phyloP scores from a whole-genome alignment of 306 rosid species.

The Cicer bijugum region DNA sequence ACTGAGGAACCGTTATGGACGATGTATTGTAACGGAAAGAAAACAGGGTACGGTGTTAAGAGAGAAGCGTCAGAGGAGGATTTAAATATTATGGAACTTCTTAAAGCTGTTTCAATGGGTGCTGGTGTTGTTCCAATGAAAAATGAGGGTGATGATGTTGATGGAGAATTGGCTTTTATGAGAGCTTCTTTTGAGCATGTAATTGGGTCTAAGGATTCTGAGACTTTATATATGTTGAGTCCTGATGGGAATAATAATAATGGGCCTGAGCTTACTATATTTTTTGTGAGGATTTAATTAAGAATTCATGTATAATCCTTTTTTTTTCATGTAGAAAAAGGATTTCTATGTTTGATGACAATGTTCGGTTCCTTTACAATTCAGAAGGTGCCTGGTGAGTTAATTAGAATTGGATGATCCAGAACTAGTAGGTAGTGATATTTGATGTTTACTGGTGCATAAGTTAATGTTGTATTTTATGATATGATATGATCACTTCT shows the following conservation, averaged over 20 bases:
- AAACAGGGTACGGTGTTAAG: slow-evolving; percentile 68
- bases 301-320: not conserved
- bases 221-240: slow-evolving; percentile 80
- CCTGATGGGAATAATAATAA: slow-evolving; percentile 63
- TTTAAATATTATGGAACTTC: slow-evolving; percentile 67
- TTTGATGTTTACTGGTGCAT: not conserved
- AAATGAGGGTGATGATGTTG: slow-evolving; percentile 51
- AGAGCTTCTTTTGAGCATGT: slow-evolving; percentile 72
- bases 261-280: slow-evolving; percentile 83
- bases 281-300: slow-evolving; percentile 69
- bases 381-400: not conserved
- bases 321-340: not conserved
- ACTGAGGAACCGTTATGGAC: slow-evolving; percentile 72
- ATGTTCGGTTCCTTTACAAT: not conserved
- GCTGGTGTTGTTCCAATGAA: slow-evolving; percentile 75
- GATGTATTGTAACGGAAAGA: slow-evolving; percentile 84
- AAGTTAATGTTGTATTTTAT: not conserved
- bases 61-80: slow-evolving; percentile 76
- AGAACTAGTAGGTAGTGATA: slow-evolving; percentile 25
- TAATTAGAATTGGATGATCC: not conserved
- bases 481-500: not conserved
- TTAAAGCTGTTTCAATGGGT: slow-evolving; percentile 76
- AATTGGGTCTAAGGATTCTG: slow-evolving; percentile 75
- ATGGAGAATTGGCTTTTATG: slow-evolving; percentile 68
- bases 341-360: not conserved